Base-by-base conservation (phyloP, 2,329 filamentous ascomycete genomes). In the Orbilia brochopaga region DNA sequence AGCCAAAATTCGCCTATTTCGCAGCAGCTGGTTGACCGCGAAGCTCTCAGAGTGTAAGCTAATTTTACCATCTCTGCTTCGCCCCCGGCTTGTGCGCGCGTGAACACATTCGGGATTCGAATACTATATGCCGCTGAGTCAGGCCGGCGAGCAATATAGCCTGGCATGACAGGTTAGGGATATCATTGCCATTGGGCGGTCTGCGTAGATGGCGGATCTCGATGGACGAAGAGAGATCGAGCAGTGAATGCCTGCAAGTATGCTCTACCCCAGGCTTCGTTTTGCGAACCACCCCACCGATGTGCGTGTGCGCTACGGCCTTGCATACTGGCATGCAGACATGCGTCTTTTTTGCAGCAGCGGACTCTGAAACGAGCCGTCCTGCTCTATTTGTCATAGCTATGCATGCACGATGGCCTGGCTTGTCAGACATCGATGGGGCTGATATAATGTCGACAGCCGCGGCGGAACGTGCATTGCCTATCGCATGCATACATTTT, bases 21-120 rank as follows among this genome's bases (percentile, higher is more conserved):
- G 55, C 40, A 56, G 42, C 51, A 30, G 64, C 57, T 50, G 44
- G 42, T 27, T 53, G 35, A 17, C 40, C 58, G 21, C 8, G 21
- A 58, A 3, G 46, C 59, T 40, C 44, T 55, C 50, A 52, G 58
- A 24, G 23, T n/a, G 27, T 69, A 8, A 48, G 44, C 66, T 70
- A 70, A 70, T 55, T 70, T 70, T 70, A 70, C 54, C 46, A 37
- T 48, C 44, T 4, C 53, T 70, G 66, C 66, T 70, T 70, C 66
- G 66, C 66, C 66, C 57, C 65, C n/a, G n/a, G 52, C 58, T 58
- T 6, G 27, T 63, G 53, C 46, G 65, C 24, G 52, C 62, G 21
- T 48, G n/a, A 52, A 27, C 30, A 42, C 51, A 37, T 8, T 32
- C 27, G 59, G 66, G 59, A 64, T 63, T 44, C 30, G 52, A 40